A percentile compares a stretch with the other conserved stretches of the same genome.
Evolutionary conservation across 2,329 filamentous ascomycete genomes (phyloP).

Genomic region (Didymella pinodella): DNA sequence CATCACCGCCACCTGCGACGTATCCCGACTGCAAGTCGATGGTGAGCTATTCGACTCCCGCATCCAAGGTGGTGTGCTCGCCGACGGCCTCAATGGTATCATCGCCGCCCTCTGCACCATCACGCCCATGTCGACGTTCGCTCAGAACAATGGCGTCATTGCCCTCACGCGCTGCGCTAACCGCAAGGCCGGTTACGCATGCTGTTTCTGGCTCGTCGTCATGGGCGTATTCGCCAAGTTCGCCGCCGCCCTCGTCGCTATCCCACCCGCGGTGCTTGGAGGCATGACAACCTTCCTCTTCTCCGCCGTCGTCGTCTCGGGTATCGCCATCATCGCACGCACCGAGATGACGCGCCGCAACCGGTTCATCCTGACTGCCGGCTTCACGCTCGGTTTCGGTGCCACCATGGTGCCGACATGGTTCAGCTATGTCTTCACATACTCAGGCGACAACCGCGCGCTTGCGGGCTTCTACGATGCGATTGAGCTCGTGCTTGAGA

Average conservation of each 20-base stretch:
- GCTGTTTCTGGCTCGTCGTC: constrained; percentile 77
- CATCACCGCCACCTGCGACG: constrained; percentile 82
- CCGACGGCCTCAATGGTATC: constrained; percentile 78
- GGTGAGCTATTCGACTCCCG: constrained; percentile 76
- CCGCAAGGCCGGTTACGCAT: constrained; percentile 79
- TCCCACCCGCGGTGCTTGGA: constrained; percentile 64
- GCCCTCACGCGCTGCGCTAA: constrained; percentile 83
- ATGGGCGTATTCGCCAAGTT: constrained; percentile 88
- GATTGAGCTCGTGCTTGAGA: constrained; percentile 57
- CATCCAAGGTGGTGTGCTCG: constrained; percentile 80
- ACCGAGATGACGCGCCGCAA: constrained; percentile 80
- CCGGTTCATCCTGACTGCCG: constrained; percentile 80
- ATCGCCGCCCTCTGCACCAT: constrained; percentile 80
- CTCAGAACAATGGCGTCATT: constrained; percentile 87
- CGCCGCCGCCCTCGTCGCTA: constrained; percentile 78
- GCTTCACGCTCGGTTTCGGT: constrained; percentile 73
- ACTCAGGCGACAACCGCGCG: constrained; percentile 70
- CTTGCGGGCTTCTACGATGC: constrained; percentile 79
- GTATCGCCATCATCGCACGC: constrained; percentile 76
- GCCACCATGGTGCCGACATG: constrained; percentile 63
- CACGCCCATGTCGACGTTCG: constrained; percentile 80
- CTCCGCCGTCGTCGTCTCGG: constrained; percentile 76
- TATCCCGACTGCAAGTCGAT: constrained; percentile 76
- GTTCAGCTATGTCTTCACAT: constrained; percentile 76
- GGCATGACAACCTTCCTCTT: constrained; percentile 79